Conservation (phyloP, 345 rosid species). For the Ricinus communis region DNA sequence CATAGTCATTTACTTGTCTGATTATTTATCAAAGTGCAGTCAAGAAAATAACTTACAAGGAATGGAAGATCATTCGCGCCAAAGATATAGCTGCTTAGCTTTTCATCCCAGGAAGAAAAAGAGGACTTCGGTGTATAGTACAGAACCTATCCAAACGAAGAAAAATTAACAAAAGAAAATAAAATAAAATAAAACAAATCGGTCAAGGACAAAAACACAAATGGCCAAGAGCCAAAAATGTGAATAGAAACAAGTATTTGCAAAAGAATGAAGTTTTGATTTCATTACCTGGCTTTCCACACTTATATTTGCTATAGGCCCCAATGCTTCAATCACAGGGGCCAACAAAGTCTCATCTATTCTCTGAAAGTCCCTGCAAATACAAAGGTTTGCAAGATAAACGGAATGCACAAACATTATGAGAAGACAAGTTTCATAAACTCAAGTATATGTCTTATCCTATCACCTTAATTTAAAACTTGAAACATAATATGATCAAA, state of each 20-base stretch:
- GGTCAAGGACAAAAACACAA: background rate
- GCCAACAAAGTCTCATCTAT: constrained; percentile 61
- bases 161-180: constrained; percentile 14
- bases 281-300: constrained; percentile 86
- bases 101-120: constrained; percentile 77
- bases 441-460: background rate
- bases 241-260: background rate
- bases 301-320: constrained; percentile 69
- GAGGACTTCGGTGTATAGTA: constrained; percentile 91
- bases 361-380: constrained; percentile 71
- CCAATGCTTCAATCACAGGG: constrained; percentile 68
- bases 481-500: background rate
- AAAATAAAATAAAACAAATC: constrained; percentile 1
- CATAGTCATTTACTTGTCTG: background rate
- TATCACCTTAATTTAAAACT: background rate
- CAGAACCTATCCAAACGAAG: constrained; percentile 55
- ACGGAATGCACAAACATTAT: background rate
- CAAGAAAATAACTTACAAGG: constrained; percentile 58
- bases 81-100: constrained; percentile 59
- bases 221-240: constrained; percentile 4
- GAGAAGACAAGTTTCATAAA: background rate
- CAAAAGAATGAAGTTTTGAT: background rate
- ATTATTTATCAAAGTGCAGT: constrained; percentile 11
- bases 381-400: constrained; percentile 18
- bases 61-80: constrained; percentile 80